Base-by-base conservation (phyloP, 257 asterid species). In the Fraxinus americana region DNA sequence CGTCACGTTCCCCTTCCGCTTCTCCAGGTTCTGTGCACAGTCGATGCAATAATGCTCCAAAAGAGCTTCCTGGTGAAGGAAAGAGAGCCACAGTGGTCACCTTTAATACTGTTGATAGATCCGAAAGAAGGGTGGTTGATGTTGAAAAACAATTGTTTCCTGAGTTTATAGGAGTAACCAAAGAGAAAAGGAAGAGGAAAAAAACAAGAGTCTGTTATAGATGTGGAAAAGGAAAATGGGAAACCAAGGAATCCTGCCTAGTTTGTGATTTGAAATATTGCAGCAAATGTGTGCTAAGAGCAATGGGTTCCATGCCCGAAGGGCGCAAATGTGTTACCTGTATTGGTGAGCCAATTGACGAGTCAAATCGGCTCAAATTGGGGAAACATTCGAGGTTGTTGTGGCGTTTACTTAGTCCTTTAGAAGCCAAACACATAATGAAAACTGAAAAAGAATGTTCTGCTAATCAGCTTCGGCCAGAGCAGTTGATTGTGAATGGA, bases 241-340 rank as follows among this genome's bases (percentile, higher is more conserved):
- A 93, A 73, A 81, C 88, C 0, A 91, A 92, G 82, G 99, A 92
- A 83, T 85, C 92, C 1, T 94, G 99, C 79, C 71, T 94, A 23
- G 99, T 89, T 25, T 94, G 99, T 83, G 96, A 91, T 77, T 93
- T 91, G 0, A 91, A 86, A 59, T 92, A 90, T 80, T 95, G 99
- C 82, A 85, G 97, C 82, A 89, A 82, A 77, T 95, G 99, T 81
- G 98, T 92, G 88, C 97, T 95, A 8, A 88, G 97, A 82, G 98
- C 98, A 54, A 95, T 94, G 99, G 99, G 99, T 30, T 92, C 99
- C 0, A 94, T 95, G 99, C 98, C 98, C 0, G 99, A 93, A 82
- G 97, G 98, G 77, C 91, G 99, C 7, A 95, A 92, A 79, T 95
- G 99, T 78, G 97, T 95, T 35, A 88, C 96, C 30, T 95, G 99